Evolutionary conservation across 2,329 filamentous ascomycete species (phyloP), one percentile per base, ranked within the genome.

Genomic region (Cryphonectria carpinicola): DNA sequence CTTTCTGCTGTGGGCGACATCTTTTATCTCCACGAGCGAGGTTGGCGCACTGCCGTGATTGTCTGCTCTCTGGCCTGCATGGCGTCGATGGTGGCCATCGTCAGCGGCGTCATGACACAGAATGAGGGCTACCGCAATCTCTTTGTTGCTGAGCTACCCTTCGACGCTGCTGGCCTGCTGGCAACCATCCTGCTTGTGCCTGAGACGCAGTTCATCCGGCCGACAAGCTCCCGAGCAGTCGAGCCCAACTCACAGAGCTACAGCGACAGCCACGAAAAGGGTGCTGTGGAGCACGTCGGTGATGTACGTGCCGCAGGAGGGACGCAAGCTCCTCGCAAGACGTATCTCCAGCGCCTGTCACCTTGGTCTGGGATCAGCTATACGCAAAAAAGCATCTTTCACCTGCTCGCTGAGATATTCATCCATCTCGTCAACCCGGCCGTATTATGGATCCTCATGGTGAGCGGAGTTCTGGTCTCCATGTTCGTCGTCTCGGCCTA

Each of bases 11-110:
- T 80, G 8, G 78, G 79, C 13, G 79, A 80, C 65, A 76, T 80
- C 70, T 79, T 79, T 68, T 79, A 77, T 72, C 69, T 80, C 25
- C 78, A 80, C 61, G 76, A 79, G 65, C 75, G 78, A 8, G 78
- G 74, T 0, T 69, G 76, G 54, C 75, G 78, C 6, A 79, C 78
- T 0, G 76, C 78, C 6, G 28, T 79, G 17, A 73, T 79, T 5
- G 78, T 80, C 2, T 73, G 77, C 2, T 78, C 77, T 3, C 72
- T 79, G 14, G 76, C 78, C 1, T 79, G 78, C 67, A 74, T 78
- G 62, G 73, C 75, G 0, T 76, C 76, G 5, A 74, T 78, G 35
- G 77, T 80, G 0, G 74, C 77, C 17, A 76, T 80, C 41, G 74
- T 78, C 37, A 72, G 74, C 22, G 79, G 77, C 0, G 75, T 74